Conservation (phyloP, 768 basidiomycete genomes). For the Tephrocybe sp. region DNA sequence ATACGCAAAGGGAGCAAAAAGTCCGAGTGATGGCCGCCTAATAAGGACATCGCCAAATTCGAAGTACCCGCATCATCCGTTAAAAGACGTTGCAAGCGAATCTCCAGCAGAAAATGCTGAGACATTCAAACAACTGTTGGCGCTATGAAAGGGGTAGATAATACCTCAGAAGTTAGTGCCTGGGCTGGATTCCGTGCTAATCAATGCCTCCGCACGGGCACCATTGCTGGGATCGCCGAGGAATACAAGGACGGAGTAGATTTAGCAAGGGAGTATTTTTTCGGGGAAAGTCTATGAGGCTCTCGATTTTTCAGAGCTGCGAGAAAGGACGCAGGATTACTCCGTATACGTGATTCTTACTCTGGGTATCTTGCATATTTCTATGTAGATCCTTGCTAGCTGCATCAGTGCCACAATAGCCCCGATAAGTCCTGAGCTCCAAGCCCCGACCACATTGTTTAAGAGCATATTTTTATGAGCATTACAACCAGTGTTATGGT, state of each 20-base stretch:
- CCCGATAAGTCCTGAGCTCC: no score
- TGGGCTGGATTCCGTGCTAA: slow-evolving; percentile 80
- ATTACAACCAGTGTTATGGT: no score
- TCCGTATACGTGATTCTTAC: no score
- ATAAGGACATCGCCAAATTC: no score
- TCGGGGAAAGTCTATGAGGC: slow-evolving; percentile 64
- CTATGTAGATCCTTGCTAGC: no score
- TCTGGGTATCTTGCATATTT: not conserved
- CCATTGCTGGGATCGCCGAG: slow-evolving; percentile 74
- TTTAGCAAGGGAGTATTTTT: slow-evolving; percentile 59
- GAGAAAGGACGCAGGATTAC: slow-evolving; percentile 28
- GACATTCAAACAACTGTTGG: slow-evolving; percentile 56
- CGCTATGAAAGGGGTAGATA: slow-evolving; percentile 52
- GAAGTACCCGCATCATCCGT: slow-evolving; percentile 72
- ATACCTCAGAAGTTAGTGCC: slow-evolving; percentile 58
- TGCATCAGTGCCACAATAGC: not conserved
- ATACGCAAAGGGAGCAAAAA: no score
- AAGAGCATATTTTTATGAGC: no score
- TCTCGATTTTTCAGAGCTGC: slow-evolving; percentile 50
- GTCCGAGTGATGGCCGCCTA: no score
- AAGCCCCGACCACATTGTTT: no score
- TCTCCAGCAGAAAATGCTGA: slow-evolving; percentile 78
- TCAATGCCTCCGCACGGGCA: slow-evolving; percentile 90
- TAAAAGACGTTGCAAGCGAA: slow-evolving; percentile 70
- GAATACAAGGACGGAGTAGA: slow-evolving; percentile 71